These are phyloP conservation scores for Arabis hirsuta DNA, from an alignment of 345 rosid genomes.

Conservation along the genomic window DNA sequence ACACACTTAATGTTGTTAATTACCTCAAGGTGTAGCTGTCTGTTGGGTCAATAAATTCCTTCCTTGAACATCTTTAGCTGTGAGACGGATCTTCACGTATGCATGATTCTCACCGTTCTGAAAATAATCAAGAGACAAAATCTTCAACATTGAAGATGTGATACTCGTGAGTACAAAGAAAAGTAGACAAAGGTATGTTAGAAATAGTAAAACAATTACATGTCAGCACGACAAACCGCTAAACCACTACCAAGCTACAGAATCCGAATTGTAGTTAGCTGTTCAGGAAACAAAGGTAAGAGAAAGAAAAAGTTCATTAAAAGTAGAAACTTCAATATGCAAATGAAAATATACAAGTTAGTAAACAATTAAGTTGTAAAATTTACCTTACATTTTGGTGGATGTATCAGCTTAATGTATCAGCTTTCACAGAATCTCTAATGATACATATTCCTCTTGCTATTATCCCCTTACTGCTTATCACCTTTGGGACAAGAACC, in stretches of 20 bases:
- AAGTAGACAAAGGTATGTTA: too few species aligned
- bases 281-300: slow-evolving; percentile 80
- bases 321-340: neutral
- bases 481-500: slow-evolving; percentile 7
- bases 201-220: slow-evolving; percentile 54
- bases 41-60: too few species aligned
- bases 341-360: neutral
- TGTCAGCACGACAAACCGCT: slow-evolving; percentile 73
- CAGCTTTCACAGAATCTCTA: slow-evolving; percentile 67
- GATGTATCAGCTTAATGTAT: slow-evolving; percentile 67
- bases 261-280: slow-evolving; percentile 66
- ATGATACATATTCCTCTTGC: slow-evolving; percentile 88
- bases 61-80: too few species aligned
- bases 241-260: slow-evolving; percentile 81
- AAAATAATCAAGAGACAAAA: too few species aligned
- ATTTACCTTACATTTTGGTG: slow-evolving; percentile 82
- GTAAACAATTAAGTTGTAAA: slow-evolving; percentile 17
- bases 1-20: too few species aligned
- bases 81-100: too few species aligned
- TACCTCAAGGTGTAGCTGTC: too few species aligned
- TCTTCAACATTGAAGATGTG: too few species aligned
- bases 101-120: too few species aligned
- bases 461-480: slow-evolving; percentile 56
- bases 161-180: too few species aligned
- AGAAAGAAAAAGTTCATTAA: neutral